phyloP scores from a whole-genome alignment of 176 grass and related monocot species.

The Musa schizocarpa region DNA sequence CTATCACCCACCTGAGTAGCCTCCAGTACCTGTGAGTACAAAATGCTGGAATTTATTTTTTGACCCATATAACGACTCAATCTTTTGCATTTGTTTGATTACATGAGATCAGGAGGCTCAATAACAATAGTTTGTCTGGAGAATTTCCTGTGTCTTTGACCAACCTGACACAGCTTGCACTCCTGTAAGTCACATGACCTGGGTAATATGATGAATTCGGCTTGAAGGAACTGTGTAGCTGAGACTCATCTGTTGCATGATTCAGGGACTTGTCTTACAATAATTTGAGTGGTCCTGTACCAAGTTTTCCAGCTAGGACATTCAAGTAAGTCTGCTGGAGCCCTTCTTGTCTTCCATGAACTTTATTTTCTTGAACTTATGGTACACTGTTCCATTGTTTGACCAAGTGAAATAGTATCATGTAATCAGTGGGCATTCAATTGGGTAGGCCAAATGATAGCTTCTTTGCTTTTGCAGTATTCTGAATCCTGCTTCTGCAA shows the following conservation, averaged over 20 bases:
- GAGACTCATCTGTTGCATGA: conserved; percentile 3
- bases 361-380: background rate
- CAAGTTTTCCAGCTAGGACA: conserved; percentile 54
- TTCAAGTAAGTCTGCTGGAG: conserved; percentile 53
- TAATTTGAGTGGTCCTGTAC: conserved; percentile 35
- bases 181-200: conserved; percentile 14
- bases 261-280: conserved; percentile 22
- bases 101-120: conserved; percentile 13
- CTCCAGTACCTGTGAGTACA: conserved; percentile 7
- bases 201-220: background rate
- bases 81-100: background rate
- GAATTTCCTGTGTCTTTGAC: conserved; percentile 6
- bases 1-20: background rate
- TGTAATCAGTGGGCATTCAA: background rate
- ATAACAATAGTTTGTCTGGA: conserved; percentile 14
- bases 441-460: no score
- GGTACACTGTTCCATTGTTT: conserved; percentile 9
- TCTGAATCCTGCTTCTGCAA: background rate
- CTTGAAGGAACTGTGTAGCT: background rate
- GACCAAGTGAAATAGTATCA: background rate
- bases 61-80: no score
- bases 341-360: background rate
- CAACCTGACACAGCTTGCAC: conserved; percentile 9
- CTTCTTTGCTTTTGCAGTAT: background rate
- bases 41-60: background rate